Evolutionary conservation across 305 asterid genomes (phyloP).

Genomic region (Fraxinus xanthoxyloides): DNA sequence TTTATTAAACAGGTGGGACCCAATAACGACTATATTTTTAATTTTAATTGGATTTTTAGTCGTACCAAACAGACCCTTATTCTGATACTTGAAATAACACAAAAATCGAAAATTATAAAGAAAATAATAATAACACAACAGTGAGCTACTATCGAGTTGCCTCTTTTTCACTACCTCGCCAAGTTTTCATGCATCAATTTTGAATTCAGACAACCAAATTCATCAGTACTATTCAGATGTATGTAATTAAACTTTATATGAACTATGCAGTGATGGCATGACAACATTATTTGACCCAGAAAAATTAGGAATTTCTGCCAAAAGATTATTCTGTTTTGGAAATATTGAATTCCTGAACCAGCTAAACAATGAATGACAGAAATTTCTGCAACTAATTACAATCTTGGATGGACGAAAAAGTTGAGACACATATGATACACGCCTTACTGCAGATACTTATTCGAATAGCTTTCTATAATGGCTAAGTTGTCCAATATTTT

Average conservation of each 20-base stretch:
- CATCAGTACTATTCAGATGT: background rate
- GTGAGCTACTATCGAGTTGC: background rate
- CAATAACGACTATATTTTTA: too few species aligned
- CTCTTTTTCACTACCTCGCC: background rate
- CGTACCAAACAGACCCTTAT: too few species aligned
- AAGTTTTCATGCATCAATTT: background rate
- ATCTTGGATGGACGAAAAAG: background rate
- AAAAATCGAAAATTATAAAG: background rate
- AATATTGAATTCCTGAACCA: background rate
- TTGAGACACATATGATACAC: background rate
- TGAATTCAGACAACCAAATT: background rate
- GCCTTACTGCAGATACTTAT: background rate
- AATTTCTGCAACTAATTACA: background rate
- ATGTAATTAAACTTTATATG: background rate
- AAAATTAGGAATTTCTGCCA: background rate
- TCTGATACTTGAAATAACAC: background rate
- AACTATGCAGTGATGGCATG: background rate
- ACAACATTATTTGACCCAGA: background rate
- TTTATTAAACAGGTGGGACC: too few species aligned
- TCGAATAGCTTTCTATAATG: background rate
- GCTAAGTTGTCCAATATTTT: background rate
- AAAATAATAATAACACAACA: background rate
- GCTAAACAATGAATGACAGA: background rate
- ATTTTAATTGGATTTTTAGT: too few species aligned
- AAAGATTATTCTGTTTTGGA: background rate